Conservation (phyloP, 108 stramenopile genomes). For the Craspedostauros australis region DNA sequence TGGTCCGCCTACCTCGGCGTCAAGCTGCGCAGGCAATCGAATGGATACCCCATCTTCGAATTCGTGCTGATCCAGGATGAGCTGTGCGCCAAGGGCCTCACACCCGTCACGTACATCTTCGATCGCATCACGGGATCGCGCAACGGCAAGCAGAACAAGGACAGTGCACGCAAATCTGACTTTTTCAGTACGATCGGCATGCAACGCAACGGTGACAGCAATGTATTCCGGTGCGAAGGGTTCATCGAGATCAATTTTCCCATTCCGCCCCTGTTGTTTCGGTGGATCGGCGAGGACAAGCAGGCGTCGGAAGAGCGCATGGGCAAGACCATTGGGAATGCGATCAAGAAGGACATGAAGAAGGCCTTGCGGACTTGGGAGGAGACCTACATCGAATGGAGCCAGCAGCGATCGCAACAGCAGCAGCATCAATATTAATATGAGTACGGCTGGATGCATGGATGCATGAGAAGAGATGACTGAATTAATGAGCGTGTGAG, state of each 20-base stretch:
- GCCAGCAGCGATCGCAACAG: too few relatives aligned
- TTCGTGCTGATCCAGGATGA: conserved; percentile 13
- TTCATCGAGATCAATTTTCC: conserved; percentile 12
- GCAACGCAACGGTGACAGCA: background rate
- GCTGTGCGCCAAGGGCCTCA: conserved; percentile 9
- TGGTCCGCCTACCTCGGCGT: conserved; percentile 20
- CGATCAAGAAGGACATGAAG: conserved; percentile 9
- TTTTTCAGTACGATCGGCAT: background rate
- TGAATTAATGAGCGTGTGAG: too few relatives aligned
- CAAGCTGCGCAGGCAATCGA: conserved; percentile 1
- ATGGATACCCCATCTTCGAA: conserved; percentile 6
- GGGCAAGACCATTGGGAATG: conserved; percentile 2
- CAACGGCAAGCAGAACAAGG: background rate
- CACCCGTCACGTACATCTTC: conserved; percentile 17
- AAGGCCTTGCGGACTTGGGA: conserved; percentile 1
- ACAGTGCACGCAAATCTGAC: background rate
- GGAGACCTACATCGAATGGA: conserved; percentile 3
- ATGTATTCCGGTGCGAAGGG: conserved; percentile 1
- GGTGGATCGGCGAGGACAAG: too few relatives aligned
- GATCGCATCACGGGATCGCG: conserved; percentile 15
- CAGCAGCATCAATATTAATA: too few relatives aligned
- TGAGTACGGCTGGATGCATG: too few relatives aligned
- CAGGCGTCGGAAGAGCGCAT: background rate
- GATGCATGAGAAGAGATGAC: too few relatives aligned
- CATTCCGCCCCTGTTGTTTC: conserved; percentile 1